A percentile compares a stretch with the other conserved stretches of the same genome.
Conservation (phyloP, 345 rosid genomes). For the Eucalyptus curtisii region DNA sequence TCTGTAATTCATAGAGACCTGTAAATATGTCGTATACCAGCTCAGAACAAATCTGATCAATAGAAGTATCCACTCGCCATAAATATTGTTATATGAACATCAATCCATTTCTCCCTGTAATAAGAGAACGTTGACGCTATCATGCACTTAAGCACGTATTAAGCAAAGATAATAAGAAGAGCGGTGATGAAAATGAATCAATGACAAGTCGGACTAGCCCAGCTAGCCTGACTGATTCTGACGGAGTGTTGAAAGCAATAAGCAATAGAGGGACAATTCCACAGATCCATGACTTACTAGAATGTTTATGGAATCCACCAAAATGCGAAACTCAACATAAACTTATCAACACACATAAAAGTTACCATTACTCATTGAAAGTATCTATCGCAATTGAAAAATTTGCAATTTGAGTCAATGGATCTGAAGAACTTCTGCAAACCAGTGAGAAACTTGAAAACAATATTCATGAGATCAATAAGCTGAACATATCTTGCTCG, state of each 20-base stretch:
- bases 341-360: neutral
- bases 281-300: neutral
- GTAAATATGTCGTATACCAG: conserved; percentile 1
- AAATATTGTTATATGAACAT: neutral
- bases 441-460: neutral
- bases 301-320: neutral
- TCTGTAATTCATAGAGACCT: conserved; percentile 98
- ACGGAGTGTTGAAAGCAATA: neutral
- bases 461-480: neutral
- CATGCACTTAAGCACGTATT: neutral
- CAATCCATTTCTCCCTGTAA: neutral
- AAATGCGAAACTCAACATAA: neutral
- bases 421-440: neutral
- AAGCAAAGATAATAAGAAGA: neutral
- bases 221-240: neutral
- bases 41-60: neutral
- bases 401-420: neutral
- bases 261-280: neutral
- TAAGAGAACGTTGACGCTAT: neutral
- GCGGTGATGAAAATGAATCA: neutral
- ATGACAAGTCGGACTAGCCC: neutral
- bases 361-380: neutral
- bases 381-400: neutral
- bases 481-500: neutral
- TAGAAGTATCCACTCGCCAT: neutral